phyloP scores from a whole-genome alignment of 805 yeast species.

The Wickerhamiella parazyma region DNA sequence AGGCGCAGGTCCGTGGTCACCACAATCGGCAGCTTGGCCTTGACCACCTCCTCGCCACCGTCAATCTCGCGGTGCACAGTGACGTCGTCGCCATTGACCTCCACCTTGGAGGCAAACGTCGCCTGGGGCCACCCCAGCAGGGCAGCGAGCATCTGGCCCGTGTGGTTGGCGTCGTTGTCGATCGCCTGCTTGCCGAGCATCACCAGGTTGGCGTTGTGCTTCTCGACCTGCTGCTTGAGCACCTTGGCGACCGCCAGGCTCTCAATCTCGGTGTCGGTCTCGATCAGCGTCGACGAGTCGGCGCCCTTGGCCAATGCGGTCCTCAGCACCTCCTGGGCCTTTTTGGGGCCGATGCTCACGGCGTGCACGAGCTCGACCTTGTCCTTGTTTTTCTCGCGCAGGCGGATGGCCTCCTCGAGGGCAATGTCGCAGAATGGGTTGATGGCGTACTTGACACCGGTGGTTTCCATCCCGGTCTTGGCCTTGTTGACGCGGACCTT shows the following conservation, averaged over 20 bases:
- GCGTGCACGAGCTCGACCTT: conserved; percentile 76
- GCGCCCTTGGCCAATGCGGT: conserved; percentile 92
- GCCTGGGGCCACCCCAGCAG: conserved; percentile 93
- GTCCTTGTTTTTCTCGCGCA: conserved; percentile 49
- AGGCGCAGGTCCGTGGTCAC: conserved; percentile 88
- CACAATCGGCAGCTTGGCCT: conserved; percentile 67
- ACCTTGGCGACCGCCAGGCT: conserved; percentile 85
- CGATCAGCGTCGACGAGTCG: conserved; percentile 71
- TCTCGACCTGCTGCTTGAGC: conserved; percentile 55
- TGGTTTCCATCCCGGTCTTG: conserved; percentile 69
- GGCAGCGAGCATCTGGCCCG: conserved; percentile 95
- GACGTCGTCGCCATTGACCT: conserved; percentile 36
- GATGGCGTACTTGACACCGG: conserved; percentile 82
- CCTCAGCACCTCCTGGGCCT: conserved; percentile 77
- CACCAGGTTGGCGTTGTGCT: conserved; percentile 60
- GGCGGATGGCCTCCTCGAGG: conserved; percentile 79
- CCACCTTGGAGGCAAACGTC: conserved; percentile 82
- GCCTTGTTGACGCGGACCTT: conserved; percentile 86
- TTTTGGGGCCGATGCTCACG: conserved; percentile 77
- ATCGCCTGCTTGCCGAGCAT: conserved; percentile 93
- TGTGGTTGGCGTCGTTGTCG: conserved; percentile 88
- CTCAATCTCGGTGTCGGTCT: conserved; percentile 54
- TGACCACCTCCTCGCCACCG: conserved; percentile 80
- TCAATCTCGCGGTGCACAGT: conserved; percentile 85
- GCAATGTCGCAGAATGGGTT: conserved; percentile 98